phyloP scores from a whole-genome alignment of 2,329 filamentous ascomycete species.

The Sporothrix euskadiensis region DNA sequence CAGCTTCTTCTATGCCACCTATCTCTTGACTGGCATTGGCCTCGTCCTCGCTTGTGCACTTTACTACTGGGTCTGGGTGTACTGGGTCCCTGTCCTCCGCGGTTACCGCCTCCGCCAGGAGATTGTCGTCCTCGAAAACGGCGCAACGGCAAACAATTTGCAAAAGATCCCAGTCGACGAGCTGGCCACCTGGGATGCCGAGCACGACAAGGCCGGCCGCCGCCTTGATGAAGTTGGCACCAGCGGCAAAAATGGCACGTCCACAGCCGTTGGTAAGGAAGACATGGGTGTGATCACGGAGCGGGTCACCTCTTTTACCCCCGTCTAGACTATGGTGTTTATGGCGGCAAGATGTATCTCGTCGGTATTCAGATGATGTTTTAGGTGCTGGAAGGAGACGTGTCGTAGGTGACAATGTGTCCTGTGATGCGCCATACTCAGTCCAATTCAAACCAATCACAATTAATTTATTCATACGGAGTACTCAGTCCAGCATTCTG shows the following conservation, averaged over 20 bases:
- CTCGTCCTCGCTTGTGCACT: constrained; percentile 50
- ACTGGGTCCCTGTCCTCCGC: constrained; percentile 45
- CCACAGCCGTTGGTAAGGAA: background rate
- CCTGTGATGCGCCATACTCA: background rate
- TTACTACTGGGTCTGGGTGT: constrained; percentile 54
- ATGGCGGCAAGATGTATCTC: background rate
- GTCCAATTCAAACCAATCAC: background rate
- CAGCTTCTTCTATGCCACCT: constrained; percentile 73
- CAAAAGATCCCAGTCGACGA: constrained; percentile 49
- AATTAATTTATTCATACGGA: background rate
- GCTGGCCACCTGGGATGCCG: constrained; percentile 48
- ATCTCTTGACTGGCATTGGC: constrained; percentile 63
- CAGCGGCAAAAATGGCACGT: background rate
- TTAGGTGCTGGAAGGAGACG: background rate
- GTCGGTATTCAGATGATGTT: background rate
- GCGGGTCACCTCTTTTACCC: background rate
- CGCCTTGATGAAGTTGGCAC: background rate
- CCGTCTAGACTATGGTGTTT: background rate
- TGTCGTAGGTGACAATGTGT: background rate
- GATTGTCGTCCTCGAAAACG: constrained; percentile 47
- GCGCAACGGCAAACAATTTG: constrained; percentile 50
- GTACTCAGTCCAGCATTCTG: too few relatives aligned
- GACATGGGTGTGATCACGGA: background rate
- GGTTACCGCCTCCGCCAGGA: constrained; percentile 52
- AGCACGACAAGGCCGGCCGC: constrained; percentile 37